Base-by-base conservation (phyloP, 345 rosid genomes). In the Trapa incisa region DNA sequence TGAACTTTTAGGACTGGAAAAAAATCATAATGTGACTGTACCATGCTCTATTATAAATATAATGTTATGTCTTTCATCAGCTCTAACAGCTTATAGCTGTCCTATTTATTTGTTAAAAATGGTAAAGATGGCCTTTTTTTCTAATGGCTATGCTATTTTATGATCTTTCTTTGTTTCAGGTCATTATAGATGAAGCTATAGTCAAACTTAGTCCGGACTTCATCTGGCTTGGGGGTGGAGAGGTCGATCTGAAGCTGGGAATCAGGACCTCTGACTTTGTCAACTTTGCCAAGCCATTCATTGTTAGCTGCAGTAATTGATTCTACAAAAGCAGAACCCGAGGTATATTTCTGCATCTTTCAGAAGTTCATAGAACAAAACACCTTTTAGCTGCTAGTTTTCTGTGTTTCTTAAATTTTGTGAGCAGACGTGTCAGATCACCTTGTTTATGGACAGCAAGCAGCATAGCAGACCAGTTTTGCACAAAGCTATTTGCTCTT, bases 221-320 rank as follows among this genome's bases (percentile, higher is more conserved):
- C 85, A 86, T 94, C 84, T 91, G 97, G 99, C 80, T 91, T 71
- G 97, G 96, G 33, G 97, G 99, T 29, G 96, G 97, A 47, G 96
- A 94, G 76, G 73, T 74, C 9, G 93, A 91, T 83, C 75, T 91
- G 80, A 94, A 94, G 93, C 89, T 91, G 9, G 97, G 97, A 32
- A 77, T 91, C 64, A 80, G 77, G 75, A 87, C 95, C 67, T 80
- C 89, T 4, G 84, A 89, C 39, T 89, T 94, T 68, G 74, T 89
- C 72, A 78, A 80, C 64, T 79, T 77, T 47, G 88, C 83, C 68
- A 86, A 83, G 74, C 99, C 99, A 16, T 89, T 87, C 79, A 75
- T 87, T 15, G 79, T 91, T 65, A 67, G 77, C 76, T 94, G 96
- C 69, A 85, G 92, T 73, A 74, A 76, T 65, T 67, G 70, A 65